Conservation (phyloP, 306 rosid species). For the Geum urbanum region DNA sequence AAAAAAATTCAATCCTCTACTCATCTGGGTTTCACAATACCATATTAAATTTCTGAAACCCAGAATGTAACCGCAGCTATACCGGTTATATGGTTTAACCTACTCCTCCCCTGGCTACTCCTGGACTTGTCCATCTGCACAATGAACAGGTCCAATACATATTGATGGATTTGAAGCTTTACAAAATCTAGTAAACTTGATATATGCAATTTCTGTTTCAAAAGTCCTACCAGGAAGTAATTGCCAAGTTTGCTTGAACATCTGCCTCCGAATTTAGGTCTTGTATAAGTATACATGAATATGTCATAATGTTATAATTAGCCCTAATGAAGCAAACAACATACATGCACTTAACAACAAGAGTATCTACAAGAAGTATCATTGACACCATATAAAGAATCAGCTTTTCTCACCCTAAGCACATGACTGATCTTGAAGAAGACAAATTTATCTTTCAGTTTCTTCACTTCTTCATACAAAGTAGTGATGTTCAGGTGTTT, state of each 20-base stretch:
- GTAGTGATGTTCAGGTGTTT: constrained; percentile 51
- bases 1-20: background rate
- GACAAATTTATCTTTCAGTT: constrained; percentile 61
- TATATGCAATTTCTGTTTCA: constrained; percentile 16
- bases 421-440: constrained; percentile 80
- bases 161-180: background rate
- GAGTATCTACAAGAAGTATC: background rate
- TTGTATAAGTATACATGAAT: constrained; percentile 40
- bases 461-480: constrained; percentile 59
- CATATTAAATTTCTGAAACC: background rate
- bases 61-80: background rate
- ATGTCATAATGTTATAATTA: constrained; percentile 21
- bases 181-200: background rate
- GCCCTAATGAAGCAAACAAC: background rate
- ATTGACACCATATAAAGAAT: background rate
- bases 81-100: background rate
- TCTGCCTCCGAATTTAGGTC: constrained; percentile 72
- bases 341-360: background rate
- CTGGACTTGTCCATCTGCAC: constrained; percentile 68
- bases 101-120: constrained; percentile 44
- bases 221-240: constrained; percentile 51
- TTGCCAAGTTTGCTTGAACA: constrained; percentile 81
- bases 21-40: background rate
- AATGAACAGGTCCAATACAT: constrained; percentile 20
- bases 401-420: constrained; percentile 62